Conservation (phyloP, 192 early-diverging fungal genomes). For the Chytriomyces sp. region DNA sequence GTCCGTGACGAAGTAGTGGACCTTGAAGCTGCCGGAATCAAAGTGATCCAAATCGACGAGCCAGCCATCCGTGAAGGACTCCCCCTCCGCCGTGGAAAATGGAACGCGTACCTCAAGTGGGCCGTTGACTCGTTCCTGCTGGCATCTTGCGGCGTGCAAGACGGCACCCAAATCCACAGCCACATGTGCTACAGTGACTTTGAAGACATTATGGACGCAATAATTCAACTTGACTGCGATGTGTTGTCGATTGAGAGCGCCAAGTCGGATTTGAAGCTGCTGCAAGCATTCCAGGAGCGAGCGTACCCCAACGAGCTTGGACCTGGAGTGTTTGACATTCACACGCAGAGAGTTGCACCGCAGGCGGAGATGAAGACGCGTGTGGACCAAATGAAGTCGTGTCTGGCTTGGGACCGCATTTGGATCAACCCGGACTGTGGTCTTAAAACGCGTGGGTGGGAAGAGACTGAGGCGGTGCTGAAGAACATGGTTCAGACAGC, state of each 20-base stretch:
- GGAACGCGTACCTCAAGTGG: constrained; percentile 92
- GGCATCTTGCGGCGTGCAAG: constrained; percentile 80
- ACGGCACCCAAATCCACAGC: constrained; percentile 94
- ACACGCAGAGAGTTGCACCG: constrained; percentile 95
- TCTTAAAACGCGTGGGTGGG: constrained; percentile 94
- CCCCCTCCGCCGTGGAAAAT: constrained; percentile 86
- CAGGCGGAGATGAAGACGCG: constrained; percentile 86
- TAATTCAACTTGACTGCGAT: constrained; percentile 87
- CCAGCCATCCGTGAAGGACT: constrained; percentile 99
- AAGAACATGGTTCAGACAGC: constrained; percentile 69
- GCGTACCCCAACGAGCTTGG: constrained; percentile 91
- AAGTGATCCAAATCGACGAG: constrained; percentile 97
- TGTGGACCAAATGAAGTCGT: constrained; percentile 81
- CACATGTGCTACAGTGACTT: constrained; percentile 99
- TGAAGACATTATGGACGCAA: constrained; percentile 96
- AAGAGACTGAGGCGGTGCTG: constrained; percentile 86
- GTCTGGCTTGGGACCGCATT: constrained; percentile 77
- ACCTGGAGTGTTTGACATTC: constrained; percentile 98
- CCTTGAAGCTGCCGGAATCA: constrained; percentile 89
- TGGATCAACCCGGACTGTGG: constrained; percentile 99
- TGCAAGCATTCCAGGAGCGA: constrained; percentile 81
- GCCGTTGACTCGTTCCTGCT: constrained; percentile 93
- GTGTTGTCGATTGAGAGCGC: constrained; percentile 98
- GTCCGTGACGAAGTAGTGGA: constrained; percentile 96
- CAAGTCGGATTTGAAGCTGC: constrained; percentile 95